These are phyloP conservation scores for Monosporascus sp. DNA, from an alignment of 2,329 filamentous ascomycete species.

Conservation along the genomic window DNA sequence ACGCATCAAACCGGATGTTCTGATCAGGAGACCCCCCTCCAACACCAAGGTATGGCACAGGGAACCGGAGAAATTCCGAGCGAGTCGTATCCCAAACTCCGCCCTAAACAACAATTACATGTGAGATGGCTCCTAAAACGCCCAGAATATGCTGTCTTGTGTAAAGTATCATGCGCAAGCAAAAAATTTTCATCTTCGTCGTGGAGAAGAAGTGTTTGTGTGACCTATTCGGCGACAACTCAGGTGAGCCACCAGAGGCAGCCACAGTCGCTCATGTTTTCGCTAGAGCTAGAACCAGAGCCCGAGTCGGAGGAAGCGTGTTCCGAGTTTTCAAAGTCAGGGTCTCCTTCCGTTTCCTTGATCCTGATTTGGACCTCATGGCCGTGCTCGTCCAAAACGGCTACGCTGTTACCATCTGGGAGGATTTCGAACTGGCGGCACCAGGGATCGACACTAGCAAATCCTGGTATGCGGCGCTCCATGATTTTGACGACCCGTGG, in stretches of 20 bases:
- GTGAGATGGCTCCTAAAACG: neutral
- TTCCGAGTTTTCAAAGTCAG: slow-evolving; percentile 1
- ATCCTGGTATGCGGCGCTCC: slow-evolving; percentile 40
- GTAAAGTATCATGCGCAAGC: neutral
- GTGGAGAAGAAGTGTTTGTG: neutral
- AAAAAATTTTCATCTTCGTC: slow-evolving; percentile 1
- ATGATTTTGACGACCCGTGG: slow-evolving; percentile 50
- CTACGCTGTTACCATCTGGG: slow-evolving; percentile 30
- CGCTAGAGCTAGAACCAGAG: slow-evolving; percentile 13
- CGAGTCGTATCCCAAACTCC: neutral
- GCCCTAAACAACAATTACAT: neutral
- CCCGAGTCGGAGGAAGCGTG: slow-evolving; percentile 7
- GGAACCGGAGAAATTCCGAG: neutral
- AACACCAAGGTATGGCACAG: neutral
- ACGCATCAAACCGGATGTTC: neutral
- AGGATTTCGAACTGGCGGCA: slow-evolving; percentile 46
- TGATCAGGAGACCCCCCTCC: neutral
- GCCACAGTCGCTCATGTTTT: slow-evolving; percentile 44
- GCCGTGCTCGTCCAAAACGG: slow-evolving; percentile 32
- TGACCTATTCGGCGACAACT: slow-evolving; percentile 7
- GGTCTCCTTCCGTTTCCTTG: slow-evolving; percentile 30
- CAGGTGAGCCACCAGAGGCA: slow-evolving; percentile 49
- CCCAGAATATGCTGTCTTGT: neutral
- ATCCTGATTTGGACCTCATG: slow-evolving; percentile 39
- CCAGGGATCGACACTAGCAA: slow-evolving; percentile 29